These are phyloP conservation scores for Lyophyllum shimeji DNA, from an alignment of 768 basidiomycete genomes.

Conservation along the genomic window DNA sequence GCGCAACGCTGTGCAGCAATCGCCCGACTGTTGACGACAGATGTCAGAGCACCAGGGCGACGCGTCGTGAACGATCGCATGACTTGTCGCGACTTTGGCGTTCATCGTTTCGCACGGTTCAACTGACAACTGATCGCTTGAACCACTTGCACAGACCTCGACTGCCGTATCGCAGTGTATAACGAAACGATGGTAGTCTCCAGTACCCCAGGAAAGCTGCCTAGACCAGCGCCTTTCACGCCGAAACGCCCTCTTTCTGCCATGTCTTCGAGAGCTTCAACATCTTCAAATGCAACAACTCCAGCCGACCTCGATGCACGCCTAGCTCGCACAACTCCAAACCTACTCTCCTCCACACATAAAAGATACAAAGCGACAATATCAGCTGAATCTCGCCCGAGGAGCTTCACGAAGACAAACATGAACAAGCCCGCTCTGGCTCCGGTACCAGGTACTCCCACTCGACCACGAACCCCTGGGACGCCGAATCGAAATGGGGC, in stretches of 20 bases:
- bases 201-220: conserved; percentile 34
- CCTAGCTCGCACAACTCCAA: conserved; percentile 28
- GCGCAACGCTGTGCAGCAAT: too few relatives aligned
- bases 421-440: conserved; percentile 35
- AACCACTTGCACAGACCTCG: neutral
- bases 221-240: conserved; percentile 48
- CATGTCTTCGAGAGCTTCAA: conserved; percentile 18
- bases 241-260: conserved; percentile 51
- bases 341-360: conserved; percentile 38
- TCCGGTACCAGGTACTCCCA: conserved; percentile 55
- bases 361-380: conserved; percentile 72
- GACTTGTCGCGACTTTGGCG: neutral
- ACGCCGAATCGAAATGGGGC: conserved; percentile 46
- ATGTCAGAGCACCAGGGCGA: too few relatives aligned
- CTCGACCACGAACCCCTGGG: conserved; percentile 55
- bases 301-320: conserved; percentile 25
- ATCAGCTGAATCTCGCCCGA: conserved; percentile 40
- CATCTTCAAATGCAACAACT: conserved; percentile 27
- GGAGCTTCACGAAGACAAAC: conserved; percentile 12
- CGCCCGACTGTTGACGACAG: too few relatives aligned
- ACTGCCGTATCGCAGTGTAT: neutral
- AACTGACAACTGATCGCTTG: conserved; percentile 2
- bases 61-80: conserved; percentile 13
- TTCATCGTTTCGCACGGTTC: conserved; percentile 18
- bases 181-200: conserved; percentile 23